phyloP scores from a whole-genome alignment of 148 eudicot species.

The Cornus kousa region DNA sequence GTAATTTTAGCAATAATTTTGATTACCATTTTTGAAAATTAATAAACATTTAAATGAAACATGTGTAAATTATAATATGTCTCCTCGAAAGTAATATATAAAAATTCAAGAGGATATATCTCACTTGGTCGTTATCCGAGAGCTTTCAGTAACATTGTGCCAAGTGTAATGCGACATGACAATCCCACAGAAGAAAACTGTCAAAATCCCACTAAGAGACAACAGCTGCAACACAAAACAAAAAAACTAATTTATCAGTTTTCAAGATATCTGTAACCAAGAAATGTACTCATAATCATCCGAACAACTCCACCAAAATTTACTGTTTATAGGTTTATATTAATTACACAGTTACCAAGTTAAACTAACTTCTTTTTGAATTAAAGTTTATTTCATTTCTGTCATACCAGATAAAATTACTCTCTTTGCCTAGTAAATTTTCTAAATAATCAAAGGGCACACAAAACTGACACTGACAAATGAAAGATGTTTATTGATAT shows the following conservation, averaged over 20 bases:
- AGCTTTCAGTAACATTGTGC: constrained; percentile 81
- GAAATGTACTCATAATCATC: neutral
- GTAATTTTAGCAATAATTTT: neutral
- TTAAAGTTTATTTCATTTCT: neutral
- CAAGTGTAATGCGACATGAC: constrained; percentile 87
- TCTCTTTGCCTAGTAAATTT: neutral
- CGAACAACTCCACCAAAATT: neutral
- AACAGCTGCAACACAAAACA: constrained; percentile 52
- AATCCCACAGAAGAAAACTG: constrained; percentile 76
- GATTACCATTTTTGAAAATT: neutral
- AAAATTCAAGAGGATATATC: constrained; percentile 5
- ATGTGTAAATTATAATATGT: neutral
- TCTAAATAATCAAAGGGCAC: neutral
- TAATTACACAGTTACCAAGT: neutral
- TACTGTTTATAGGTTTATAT: neutral
- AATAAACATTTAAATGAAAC: neutral
- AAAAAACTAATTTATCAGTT: constrained; percentile 4
- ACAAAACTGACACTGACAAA: too few relatives aligned
- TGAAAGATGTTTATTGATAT: too few relatives aligned
- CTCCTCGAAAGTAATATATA: neutral
- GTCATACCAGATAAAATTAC: neutral
- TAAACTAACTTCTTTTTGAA: neutral
- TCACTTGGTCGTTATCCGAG: constrained; percentile 80
- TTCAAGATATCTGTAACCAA: neutral
- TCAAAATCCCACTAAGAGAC: constrained; percentile 67